These are phyloP conservation scores for Aureoboletus auriporus DNA, from an alignment of 768 basidiomycete species.

Conservation along the genomic window DNA sequence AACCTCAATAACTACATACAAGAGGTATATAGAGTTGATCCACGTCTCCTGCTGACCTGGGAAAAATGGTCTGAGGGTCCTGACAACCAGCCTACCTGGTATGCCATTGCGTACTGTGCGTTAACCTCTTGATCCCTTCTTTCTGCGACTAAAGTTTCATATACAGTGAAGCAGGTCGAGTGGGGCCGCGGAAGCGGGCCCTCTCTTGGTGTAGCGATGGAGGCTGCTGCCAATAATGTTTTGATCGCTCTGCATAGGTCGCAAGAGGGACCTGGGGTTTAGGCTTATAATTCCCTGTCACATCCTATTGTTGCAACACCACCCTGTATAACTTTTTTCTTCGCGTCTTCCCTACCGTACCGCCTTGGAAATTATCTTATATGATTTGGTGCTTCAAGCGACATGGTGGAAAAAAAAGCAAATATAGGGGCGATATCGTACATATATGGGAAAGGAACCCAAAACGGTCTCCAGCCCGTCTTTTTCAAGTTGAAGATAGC, in stretches of 20 bases:
- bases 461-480: background rate
- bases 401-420: background rate
- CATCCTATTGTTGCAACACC: background rate
- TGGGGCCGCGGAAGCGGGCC: conserved; percentile 20
- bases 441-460: conserved; percentile 8
- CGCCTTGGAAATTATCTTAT: too few relatives aligned
- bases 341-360: too few relatives aligned
- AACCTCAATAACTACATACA: conserved; percentile 22
- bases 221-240: conserved; percentile 17
- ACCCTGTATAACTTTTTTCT: too few relatives aligned
- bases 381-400: too few relatives aligned
- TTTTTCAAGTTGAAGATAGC: too few relatives aligned
- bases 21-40: conserved; percentile 9
- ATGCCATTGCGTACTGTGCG: conserved; percentile 20
- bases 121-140: background rate
- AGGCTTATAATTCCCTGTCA: too few relatives aligned
- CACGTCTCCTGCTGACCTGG: conserved; percentile 15
- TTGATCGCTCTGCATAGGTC: conserved; percentile 6
- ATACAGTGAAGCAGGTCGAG: conserved; percentile 17
- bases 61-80: conserved; percentile 12
- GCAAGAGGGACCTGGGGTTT: too few relatives aligned
- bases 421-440: conserved; percentile 12
- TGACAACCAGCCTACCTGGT: conserved; percentile 21
- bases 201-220: conserved; percentile 18
- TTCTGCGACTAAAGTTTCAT: background rate